Conservation (phyloP, 2,329 filamentous ascomycete species). For the Nemania sp. region DNA sequence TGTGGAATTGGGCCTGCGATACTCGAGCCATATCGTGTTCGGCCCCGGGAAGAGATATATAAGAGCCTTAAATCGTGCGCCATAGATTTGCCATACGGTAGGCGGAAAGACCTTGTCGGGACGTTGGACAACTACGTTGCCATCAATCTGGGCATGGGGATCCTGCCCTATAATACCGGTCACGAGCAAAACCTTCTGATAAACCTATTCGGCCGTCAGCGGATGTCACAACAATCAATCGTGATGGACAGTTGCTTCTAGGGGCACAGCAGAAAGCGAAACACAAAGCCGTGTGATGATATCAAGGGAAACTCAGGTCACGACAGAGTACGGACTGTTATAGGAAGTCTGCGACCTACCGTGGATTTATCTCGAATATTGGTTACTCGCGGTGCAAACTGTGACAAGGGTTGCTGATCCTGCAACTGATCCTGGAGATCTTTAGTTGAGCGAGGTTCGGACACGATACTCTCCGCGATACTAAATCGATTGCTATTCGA, state of each 20-base stretch:
- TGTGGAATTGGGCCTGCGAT: conserved; percentile 77
- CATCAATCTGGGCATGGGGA: conserved; percentile 73
- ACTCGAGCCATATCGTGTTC: conserved; percentile 90
- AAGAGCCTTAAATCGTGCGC: conserved; percentile 91
- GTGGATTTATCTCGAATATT: conserved; percentile 86
- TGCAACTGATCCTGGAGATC: conserved; percentile 60
- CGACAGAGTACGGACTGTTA: conserved; percentile 18
- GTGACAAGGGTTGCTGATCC: conserved; percentile 72
- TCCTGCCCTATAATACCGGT: conserved; percentile 84
- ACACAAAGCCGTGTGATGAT: not conserved
- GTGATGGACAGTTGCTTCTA: not conserved
- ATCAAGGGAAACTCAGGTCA: conserved; percentile 14
- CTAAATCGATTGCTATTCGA: conserved; percentile 69
- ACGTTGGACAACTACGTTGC: conserved; percentile 81
- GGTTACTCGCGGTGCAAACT: conserved; percentile 82
- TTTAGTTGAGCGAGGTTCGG: conserved; percentile 63
- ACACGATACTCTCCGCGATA: conserved; percentile 71
- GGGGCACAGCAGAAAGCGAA: not conserved
- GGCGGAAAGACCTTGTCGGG: conserved; percentile 88
- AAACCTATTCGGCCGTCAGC: conserved; percentile 69
- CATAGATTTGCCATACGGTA: conserved; percentile 86
- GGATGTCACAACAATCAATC: conserved; percentile 11
- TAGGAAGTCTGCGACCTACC: conserved; percentile 66
- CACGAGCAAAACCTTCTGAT: conserved; percentile 89
- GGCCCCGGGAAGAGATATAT: conserved; percentile 91